phyloP scores from a whole-genome alignment of 768 basidiomycete genomes.

The Lyophyllum semitale region DNA sequence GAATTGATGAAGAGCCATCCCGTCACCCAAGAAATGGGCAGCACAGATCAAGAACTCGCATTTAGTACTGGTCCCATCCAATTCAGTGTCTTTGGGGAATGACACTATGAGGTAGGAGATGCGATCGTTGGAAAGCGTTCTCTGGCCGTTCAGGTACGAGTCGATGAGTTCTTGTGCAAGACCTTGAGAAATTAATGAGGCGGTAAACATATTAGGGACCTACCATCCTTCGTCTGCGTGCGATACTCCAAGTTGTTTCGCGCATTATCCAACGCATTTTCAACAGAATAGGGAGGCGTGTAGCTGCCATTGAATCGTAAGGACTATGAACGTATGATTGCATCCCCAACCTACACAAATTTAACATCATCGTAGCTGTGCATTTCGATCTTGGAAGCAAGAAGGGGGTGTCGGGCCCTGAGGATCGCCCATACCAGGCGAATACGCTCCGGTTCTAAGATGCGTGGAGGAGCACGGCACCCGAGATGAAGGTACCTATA shows the following conservation, averaged over 20 bases:
- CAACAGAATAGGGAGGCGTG: slow-evolving; percentile 38
- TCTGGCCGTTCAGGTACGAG: slow-evolving; percentile 73
- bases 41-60: slow-evolving; percentile 74
- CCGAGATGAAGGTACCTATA: slow-evolving; percentile 80
- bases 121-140: slow-evolving; percentile 66
- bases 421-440: slow-evolving; percentile 71
- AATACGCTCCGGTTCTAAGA: slow-evolving; percentile 51
- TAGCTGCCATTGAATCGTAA: slow-evolving; percentile 38
- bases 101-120: slow-evolving; percentile 67
- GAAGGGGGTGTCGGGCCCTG: slow-evolving; percentile 67
- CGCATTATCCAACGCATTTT: slow-evolving; percentile 50
- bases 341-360: slow-evolving; percentile 55
- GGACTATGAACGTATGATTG: neutral
- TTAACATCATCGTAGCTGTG: slow-evolving; percentile 60
- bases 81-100: slow-evolving; percentile 4
- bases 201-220: slow-evolving; percentile 13
- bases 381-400: slow-evolving; percentile 66
- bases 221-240: slow-evolving; percentile 56
- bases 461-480: slow-evolving; percentile 47
- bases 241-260: slow-evolving; percentile 51
- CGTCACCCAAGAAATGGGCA: slow-evolving; percentile 84
- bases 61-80: slow-evolving; percentile 23
- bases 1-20: slow-evolving; percentile 82
- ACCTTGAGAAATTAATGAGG: neutral
- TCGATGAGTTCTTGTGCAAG: slow-evolving; percentile 57